These are phyloP conservation scores for Globisporangium sylvaticum DNA, from an alignment of 352 stramenopile species.

Conservation along the genomic window DNA sequence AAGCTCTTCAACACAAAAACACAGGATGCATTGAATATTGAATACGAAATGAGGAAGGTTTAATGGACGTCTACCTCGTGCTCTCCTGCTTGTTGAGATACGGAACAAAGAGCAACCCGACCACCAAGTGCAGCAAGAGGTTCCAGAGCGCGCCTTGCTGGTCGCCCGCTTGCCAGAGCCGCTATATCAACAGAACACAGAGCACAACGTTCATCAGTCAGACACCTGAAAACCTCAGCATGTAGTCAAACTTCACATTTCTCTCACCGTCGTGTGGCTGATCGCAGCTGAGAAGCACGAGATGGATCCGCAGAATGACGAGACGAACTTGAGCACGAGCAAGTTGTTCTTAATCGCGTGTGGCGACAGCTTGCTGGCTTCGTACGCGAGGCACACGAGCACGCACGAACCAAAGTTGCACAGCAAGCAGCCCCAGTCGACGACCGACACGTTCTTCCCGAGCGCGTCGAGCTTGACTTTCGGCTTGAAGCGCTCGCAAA, in stretches of 20 bases:
- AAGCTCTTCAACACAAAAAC: not conserved
- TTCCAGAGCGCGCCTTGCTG: constrained; percentile 48
- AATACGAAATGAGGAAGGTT: not conserved
- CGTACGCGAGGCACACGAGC: constrained; percentile 47
- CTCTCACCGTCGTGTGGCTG: constrained; percentile 45
- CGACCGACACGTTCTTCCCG: constrained; percentile 10
- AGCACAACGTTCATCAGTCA: not conserved
- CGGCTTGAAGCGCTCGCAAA: constrained; percentile 25
- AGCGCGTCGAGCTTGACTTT: constrained; percentile 2
- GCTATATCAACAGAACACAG: constrained; percentile 22
- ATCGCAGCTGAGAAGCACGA: constrained; percentile 60
- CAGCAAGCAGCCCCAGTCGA: constrained; percentile 57
- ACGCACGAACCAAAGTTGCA: constrained; percentile 55
- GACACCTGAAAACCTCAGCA: not conserved
- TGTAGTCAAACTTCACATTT: not conserved
- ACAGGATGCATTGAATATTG: not conserved
- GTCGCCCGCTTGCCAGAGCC: constrained; percentile 43
- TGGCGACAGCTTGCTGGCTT: constrained; percentile 40
- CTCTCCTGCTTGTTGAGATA: constrained; percentile 58
- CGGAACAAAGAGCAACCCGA: constrained; percentile 53
- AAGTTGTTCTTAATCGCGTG: constrained; percentile 45
- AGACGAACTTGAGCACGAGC: constrained; percentile 72
- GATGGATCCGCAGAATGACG: constrained; percentile 68
- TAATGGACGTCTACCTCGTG: not conserved
- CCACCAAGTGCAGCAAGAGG: constrained; percentile 37